Evolutionary conservation across 2,329 filamentous ascomycete genomes (phyloP).

Genomic region (Colletotrichum liaoningense): DNA sequence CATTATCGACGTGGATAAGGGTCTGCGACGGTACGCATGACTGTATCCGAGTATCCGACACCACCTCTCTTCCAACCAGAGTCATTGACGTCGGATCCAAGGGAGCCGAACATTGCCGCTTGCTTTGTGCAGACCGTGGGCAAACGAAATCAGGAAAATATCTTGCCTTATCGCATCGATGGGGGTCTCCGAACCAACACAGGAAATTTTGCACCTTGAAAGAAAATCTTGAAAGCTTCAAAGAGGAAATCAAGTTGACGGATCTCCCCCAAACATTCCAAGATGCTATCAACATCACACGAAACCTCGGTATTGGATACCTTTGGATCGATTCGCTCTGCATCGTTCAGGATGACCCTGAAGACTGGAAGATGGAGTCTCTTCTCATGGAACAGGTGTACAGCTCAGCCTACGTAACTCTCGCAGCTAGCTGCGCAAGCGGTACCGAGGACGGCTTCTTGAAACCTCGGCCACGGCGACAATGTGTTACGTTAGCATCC

Average conservation of each 20-base stretch:
- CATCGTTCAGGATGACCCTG: constrained; percentile 37
- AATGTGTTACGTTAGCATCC: not conserved
- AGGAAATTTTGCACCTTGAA: not conserved
- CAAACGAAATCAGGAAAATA: not conserved
- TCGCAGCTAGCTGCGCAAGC: constrained; percentile 10
- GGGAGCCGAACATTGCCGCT: not conserved
- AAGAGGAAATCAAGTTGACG: not conserved
- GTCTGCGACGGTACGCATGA: not conserved
- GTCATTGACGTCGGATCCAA: not conserved
- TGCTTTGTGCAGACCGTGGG: not conserved
- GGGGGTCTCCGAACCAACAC: not conserved
- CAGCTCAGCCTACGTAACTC: not conserved
- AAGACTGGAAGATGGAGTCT: constrained; percentile 36
- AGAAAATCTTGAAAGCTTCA: fast-evolving
- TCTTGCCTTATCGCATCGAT: constrained; percentile 4
- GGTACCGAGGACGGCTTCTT: constrained; percentile 3
- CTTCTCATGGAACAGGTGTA: constrained; percentile 25
- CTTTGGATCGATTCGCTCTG: constrained; percentile 38
- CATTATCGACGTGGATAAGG: not conserved
- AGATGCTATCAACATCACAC: constrained; percentile 31
- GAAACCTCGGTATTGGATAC: constrained; percentile 26
- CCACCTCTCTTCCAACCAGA: not conserved
- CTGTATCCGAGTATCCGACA: not conserved
- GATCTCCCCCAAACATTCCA: constrained; percentile 24
- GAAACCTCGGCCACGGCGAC: not conserved